These are phyloP conservation scores for barley (Hordeum vulgare) DNA, from an alignment of 176 grass and related monocot genomes.

Conservation along the genomic window MorexV3_pseudomolecules_assembly NC_058523.1:348135303-348135802, in stretches of 20 bases:
- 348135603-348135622: conserved; percentile 60
- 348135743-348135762: conserved; percentile 94
- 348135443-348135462: conserved; percentile 91
- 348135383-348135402: conserved; percentile 83
- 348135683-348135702: conserved; percentile 61
- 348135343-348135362: conserved; percentile 96
- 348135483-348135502: conserved; percentile 87
- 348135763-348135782: conserved; percentile 92
- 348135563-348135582: conserved; percentile 50
- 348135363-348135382: conserved; percentile 76
- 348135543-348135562: conserved; percentile 67
- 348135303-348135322: conserved; percentile 85
- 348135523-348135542: conserved; percentile 85
- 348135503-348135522: conserved; percentile 92
- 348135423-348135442: conserved; percentile 81
- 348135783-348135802: conserved; percentile 78
- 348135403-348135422: conserved; percentile 87
- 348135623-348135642: conserved; percentile 63
- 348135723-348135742: conserved; percentile 77
- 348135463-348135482: conserved; percentile 85
- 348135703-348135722: conserved; percentile 76
- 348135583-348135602: conserved; percentile 48
- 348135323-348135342: conserved; percentile 76
- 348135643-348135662: conserved; percentile 78
- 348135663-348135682: conserved; percentile 65